phyloP scores from a whole-genome alignment of 805 yeast species.

The Schwanniomyces polymorphus region DNA sequence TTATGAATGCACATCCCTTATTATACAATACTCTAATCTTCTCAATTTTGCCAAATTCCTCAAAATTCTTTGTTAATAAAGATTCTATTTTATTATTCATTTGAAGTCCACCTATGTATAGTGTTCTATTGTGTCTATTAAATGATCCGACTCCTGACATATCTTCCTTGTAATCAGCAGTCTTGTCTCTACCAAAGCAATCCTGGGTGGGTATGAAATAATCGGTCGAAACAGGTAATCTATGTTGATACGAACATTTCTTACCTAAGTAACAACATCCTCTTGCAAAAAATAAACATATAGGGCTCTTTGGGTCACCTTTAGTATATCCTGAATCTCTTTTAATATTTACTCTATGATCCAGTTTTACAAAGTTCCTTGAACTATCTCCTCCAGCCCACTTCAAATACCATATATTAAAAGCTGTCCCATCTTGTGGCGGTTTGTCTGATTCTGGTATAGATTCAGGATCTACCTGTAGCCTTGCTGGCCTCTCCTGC shows the following conservation, averaged over 20 bases:
- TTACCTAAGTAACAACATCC: slow-evolving; percentile 84
- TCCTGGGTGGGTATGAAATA: slow-evolving; percentile 64
- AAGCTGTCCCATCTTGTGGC: slow-evolving; percentile 75
- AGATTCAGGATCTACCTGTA: slow-evolving; percentile 66
- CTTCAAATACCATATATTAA: slow-evolving; percentile 84
- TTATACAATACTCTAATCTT: slow-evolving; percentile 58
- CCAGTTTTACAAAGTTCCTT: slow-evolving; percentile 47
- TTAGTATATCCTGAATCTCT: slow-evolving; percentile 75
- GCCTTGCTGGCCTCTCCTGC: slow-evolving; percentile 53
- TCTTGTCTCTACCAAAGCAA: slow-evolving; percentile 91
- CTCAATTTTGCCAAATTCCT: slow-evolving; percentile 75
- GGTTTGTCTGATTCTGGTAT: slow-evolving; percentile 63
- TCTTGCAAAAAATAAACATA: slow-evolving; percentile 84
- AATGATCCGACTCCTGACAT: slow-evolving; percentile 94
- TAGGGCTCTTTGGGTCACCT: slow-evolving; percentile 55
- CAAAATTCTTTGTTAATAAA: slow-evolving; percentile 46
- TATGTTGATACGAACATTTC: slow-evolving; percentile 74
- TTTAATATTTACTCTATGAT: slow-evolving; percentile 56
- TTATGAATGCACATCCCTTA: slow-evolving; percentile 77
- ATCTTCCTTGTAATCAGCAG: slow-evolving; percentile 80
- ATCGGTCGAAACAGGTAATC: slow-evolving; percentile 68
- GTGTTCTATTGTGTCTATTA: slow-evolving; percentile 63
- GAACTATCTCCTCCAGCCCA: slow-evolving; percentile 83
- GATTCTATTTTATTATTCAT: slow-evolving; percentile 40
- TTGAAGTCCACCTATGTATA: slow-evolving; percentile 68